A percentile compares a stretch with the other conserved stretches of the same genome.
These are phyloP conservation scores for Buddleja alternifolia DNA, from an alignment of 257 asterid genomes.

Conservation along the genomic window DNA sequence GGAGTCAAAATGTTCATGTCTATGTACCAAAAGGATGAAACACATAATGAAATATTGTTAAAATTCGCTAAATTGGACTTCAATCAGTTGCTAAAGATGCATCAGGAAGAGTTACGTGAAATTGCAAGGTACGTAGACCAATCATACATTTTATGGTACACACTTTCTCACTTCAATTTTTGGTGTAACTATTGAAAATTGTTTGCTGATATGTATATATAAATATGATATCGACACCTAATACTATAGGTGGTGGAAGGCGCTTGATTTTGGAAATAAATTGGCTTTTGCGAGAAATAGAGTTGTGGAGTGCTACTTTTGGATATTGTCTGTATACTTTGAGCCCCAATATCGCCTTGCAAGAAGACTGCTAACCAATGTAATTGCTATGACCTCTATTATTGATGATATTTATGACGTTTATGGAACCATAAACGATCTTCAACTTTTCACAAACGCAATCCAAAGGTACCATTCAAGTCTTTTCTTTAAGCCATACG, in stretches of 20 bases:
- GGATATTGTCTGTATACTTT: constrained; percentile 31
- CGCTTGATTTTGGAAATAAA: constrained; percentile 23
- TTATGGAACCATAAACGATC: constrained; percentile 18
- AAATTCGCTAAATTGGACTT: constrained; percentile 16
- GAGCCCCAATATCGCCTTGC: constrained; percentile 33
- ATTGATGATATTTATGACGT: constrained; percentile 32
- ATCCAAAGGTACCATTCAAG: constrained; percentile 13
- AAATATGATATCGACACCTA: background rate
- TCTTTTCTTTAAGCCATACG: no score
- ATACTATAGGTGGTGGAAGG: constrained; percentile 49
- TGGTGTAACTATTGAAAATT: background rate
- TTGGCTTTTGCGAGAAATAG: constrained; percentile 41
- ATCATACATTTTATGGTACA: no score
- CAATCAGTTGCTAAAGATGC: constrained; percentile 7
- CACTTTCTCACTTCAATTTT: background rate
- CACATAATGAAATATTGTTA: background rate
- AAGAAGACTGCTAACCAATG: constrained; percentile 27
- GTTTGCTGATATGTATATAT: background rate
- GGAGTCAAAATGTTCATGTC: constrained; percentile 7
- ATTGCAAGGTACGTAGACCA: background rate
- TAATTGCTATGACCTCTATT: constrained; percentile 17
- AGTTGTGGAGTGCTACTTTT: constrained; percentile 38
- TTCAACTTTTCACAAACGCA: constrained; percentile 28
- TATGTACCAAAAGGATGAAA: constrained; percentile 5
- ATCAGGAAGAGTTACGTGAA: constrained; percentile 12